Conservation (phyloP, 768 basidiomycete species). For the Tremella fuciformis region DNA sequence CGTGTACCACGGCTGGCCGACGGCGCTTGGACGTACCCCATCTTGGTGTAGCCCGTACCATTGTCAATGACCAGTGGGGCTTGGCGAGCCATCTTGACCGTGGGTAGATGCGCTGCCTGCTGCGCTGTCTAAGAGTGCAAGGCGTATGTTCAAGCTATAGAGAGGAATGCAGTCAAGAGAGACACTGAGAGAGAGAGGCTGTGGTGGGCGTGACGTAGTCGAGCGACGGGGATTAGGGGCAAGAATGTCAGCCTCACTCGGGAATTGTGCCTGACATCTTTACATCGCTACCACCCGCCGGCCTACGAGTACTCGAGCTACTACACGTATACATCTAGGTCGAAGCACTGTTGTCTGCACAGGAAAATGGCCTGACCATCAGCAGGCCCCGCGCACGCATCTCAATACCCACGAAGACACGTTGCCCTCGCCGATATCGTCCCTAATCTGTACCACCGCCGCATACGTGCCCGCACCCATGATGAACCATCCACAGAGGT, state of each 20-base stretch:
- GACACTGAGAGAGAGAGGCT: background rate
- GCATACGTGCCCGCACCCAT: conserved; percentile 34
- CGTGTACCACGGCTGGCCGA: conserved; percentile 8
- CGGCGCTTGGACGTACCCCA: conserved; percentile 64
- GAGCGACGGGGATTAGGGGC: background rate
- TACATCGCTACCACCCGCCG: too few species aligned
- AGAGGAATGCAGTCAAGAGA: too few species aligned
- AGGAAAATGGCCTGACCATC: conserved; percentile 25
- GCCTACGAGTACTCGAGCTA: too few species aligned
- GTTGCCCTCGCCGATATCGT: conserved; percentile 17
- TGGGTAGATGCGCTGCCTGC: background rate
- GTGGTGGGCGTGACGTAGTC: background rate
- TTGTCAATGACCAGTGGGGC: conserved; percentile 97
- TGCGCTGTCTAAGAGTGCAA: too few species aligned
- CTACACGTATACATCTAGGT: conserved; percentile 1
- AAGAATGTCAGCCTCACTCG: too few species aligned
- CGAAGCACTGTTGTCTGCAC: conserved; percentile 27
- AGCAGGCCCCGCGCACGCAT: conserved; percentile 7
- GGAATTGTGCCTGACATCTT: too few species aligned
- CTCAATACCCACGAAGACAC: background rate
- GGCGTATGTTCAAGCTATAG: too few species aligned
- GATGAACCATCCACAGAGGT: conserved; percentile 23
- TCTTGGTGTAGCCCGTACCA: conserved; percentile 94
- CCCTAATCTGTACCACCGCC: conserved; percentile 16
- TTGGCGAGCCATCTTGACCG: conserved; percentile 71